Conservation (phyloP, 2,329 filamentous ascomycete species). For the Bipolaris zeicola region DNA sequence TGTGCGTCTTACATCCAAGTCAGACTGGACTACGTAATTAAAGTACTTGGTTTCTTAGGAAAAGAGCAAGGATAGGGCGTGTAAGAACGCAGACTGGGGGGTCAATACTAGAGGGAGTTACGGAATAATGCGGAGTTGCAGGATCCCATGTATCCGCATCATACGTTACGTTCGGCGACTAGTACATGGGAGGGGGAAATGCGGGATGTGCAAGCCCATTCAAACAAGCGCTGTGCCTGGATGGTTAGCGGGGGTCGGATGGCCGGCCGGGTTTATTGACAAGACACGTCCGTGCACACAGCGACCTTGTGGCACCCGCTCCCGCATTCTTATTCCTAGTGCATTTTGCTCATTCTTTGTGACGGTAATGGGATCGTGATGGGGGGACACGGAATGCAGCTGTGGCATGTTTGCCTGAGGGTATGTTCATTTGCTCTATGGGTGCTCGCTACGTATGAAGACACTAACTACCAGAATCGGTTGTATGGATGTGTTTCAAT, state of each 20-base stretch:
- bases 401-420: conserved; percentile 10
- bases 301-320: conserved; percentile 14
- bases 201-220: conserved; percentile 3
- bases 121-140: neutral
- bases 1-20: no score
- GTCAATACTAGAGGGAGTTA: neutral
- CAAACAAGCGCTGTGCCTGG: conserved; percentile 7
- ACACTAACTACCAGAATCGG: conserved; percentile 5
- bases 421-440: conserved; percentile 20
- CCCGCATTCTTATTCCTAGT: conserved; percentile 16
- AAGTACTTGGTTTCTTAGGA: no score
- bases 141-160: no score
- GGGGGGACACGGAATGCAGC: neutral
- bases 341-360: conserved; percentile 3
- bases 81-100: no score
- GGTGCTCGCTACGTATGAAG: conserved; percentile 7
- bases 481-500: conserved; percentile 1
- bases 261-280: conserved; percentile 5
- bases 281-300: conserved; percentile 4
- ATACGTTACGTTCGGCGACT: neutral
- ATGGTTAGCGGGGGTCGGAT: conserved; percentile 9
- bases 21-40: no score
- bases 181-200: neutral
- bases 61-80: no score
- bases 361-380: neutral